Evolutionary conservation across 345 rosid genomes (phyloP).

Genomic region (Eucalyptus cloeziana): DNA sequence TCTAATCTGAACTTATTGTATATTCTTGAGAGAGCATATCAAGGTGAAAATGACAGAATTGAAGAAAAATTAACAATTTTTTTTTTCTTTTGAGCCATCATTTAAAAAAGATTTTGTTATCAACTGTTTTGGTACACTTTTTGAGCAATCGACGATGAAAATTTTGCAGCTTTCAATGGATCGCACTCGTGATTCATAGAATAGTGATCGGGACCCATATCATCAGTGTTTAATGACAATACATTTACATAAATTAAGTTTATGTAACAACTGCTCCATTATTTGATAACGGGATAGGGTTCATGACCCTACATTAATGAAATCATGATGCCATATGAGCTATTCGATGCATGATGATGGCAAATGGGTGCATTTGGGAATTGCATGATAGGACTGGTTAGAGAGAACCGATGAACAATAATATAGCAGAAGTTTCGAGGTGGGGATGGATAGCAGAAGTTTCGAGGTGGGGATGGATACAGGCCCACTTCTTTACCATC

Average conservation of each 20-base stretch:
- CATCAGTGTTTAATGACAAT: accelerated
- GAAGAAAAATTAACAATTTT: not conserved
- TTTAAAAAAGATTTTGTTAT: not conserved
- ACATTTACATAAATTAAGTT: not conserved
- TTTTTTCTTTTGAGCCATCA: not conserved
- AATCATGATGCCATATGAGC: not conserved
- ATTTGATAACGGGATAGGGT: not conserved
- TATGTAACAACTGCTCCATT: not conserved
- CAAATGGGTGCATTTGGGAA: not conserved
- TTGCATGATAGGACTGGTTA: too few relatives aligned
- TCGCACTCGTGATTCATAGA: accelerated
- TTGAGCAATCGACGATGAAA: accelerated
- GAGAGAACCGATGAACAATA: not conserved
- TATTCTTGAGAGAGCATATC: not conserved
- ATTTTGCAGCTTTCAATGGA: not conserved
- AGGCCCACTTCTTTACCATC: not conserved
- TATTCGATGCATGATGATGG: not conserved
- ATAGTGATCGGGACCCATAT: not conserved
- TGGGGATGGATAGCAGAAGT: too few relatives aligned
- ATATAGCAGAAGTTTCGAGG: not conserved
- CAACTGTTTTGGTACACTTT: not conserved
- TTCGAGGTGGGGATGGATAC: not conserved
- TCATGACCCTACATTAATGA: accelerated
- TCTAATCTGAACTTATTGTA: not conserved
- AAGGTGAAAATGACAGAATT: not conserved